Evolutionary conservation across 1,284 basidiomycete species (phyloP), one percentile per base, ranked within the genome.

Genomic region (Tausonia pullulans): DNA sequence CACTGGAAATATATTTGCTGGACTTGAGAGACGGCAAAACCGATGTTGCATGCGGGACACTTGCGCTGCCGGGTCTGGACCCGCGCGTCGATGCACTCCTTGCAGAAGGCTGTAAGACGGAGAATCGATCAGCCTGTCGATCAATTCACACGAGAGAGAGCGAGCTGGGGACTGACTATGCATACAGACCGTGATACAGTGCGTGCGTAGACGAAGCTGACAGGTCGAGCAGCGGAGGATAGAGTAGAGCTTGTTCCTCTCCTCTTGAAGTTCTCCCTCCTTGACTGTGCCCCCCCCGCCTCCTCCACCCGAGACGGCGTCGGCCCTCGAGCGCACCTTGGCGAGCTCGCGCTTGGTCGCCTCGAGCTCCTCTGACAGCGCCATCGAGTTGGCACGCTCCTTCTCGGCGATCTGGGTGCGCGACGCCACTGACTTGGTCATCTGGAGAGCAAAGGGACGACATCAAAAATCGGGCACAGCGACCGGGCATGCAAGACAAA

Each of bases 221-320:
- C 95, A 99, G 8, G 89, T 91, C 39, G 90, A 92, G 76, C 96
- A 99, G 72, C 90, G 87, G 57, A 98, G 81, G 55, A 98, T 79
- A 74, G 82, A 83, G 78, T 87, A 83, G 68, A 88, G 81, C 71
- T 86, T 84, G 67, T 82, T 83, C 72, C 80, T 79, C 49, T 79
- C 76, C 58, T 79, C 76, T 54, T 77, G 71, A 50, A 82, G 73
- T 13, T 79, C 78, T 67, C 82, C 80, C 67, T 81, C 79, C 66
- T 78, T 71, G 58, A 75, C 78, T 60, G 79, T 79, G 49, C 27
- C 27, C 27, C 27, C 27, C 2, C 27, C 27, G 27, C 27, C 27
- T 27, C 27, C 27, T 27, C 27, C 27, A 27, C 27, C 27, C 46
- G 68, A 66, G 27, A 71, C 68, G 60, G 73, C 68, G 53, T 78